Conservation (phyloP, 768 basidiomycete genomes). For the Lactarius pseudohatsudake region DNA sequence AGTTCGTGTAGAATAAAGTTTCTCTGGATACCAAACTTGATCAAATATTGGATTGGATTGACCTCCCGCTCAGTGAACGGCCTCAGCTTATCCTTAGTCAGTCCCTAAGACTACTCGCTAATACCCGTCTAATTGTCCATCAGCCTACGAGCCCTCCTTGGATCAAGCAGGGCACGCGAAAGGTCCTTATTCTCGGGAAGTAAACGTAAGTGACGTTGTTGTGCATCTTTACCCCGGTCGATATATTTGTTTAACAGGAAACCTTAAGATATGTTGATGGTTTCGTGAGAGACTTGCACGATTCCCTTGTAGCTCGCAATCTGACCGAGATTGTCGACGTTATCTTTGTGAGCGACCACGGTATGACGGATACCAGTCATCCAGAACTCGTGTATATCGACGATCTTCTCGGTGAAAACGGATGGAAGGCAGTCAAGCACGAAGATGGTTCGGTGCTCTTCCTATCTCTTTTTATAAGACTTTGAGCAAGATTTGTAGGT, state of each 20-base stretch:
- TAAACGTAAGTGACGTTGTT: slow-evolving; percentile 54
- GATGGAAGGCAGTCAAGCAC: slow-evolving; percentile 60
- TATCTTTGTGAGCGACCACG: slow-evolving; percentile 87
- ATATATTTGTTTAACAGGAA: slow-evolving; percentile 40
- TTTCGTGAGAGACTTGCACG: slow-evolving; percentile 71
- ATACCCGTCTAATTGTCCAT: slow-evolving; percentile 1
- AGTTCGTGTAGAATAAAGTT: slow-evolving; percentile 49
- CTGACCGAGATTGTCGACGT: slow-evolving; percentile 82
- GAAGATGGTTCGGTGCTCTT: slow-evolving; percentile 52
- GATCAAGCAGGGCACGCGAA: slow-evolving; percentile 81
- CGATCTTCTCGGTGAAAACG: slow-evolving; percentile 70
- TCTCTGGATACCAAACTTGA: slow-evolving; percentile 68
- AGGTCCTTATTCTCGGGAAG: slow-evolving; percentile 65
- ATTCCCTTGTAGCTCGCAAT: slow-evolving; percentile 64
- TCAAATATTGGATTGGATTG: slow-evolving; percentile 80
- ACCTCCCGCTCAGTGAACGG: slow-evolving; percentile 64
- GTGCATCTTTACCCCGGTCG: background rate
- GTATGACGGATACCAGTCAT: slow-evolving; percentile 89
- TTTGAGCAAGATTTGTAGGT: slow-evolving; percentile 40
- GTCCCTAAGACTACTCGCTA: slow-evolving; percentile 30
- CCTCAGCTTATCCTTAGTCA: slow-evolving; percentile 77
- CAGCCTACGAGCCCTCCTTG: slow-evolving; percentile 81
- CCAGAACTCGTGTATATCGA: slow-evolving; percentile 77
- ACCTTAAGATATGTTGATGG: slow-evolving; percentile 67
- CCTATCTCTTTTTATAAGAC: background rate